These are phyloP conservation scores for Metschnikowia reukaufii DNA, from an alignment of 805 yeast species.

Conservation along the genomic window DNA sequence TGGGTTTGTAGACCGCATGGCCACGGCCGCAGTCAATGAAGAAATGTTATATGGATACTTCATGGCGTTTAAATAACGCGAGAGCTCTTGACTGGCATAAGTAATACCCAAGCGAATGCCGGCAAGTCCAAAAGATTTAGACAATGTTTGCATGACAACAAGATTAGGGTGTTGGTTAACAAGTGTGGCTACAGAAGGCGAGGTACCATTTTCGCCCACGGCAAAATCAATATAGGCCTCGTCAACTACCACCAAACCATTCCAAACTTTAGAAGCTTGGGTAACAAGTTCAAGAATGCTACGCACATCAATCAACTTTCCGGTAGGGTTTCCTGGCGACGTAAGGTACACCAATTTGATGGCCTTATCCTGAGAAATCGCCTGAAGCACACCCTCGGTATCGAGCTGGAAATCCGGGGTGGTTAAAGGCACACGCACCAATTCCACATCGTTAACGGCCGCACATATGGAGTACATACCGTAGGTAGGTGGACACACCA, in stretches of 20 bases:
- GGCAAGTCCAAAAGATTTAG: constrained; percentile 95
- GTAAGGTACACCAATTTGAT: constrained; percentile 83
- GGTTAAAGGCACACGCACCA: constrained; percentile 68
- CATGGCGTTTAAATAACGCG: constrained; percentile 76
- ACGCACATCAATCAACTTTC: constrained; percentile 51
- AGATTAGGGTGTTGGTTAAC: constrained; percentile 82
- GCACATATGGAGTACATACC: constrained; percentile 97
- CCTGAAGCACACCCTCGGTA: constrained; percentile 51
- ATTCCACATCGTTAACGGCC: constrained; percentile 79
- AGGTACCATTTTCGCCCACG: constrained; percentile 17
- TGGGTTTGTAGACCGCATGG: constrained; percentile 64
- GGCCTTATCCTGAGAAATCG: constrained; percentile 52
- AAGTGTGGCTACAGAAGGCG: constrained; percentile 71
- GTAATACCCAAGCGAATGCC: constrained; percentile 90
- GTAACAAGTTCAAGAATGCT: constrained; percentile 41
- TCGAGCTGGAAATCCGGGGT: constrained; percentile 56
- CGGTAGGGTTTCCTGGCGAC: constrained; percentile 98
- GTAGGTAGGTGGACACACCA: constrained; percentile 93
- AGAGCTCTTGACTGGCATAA: constrained; percentile 58
- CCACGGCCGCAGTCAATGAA: constrained; percentile 72
- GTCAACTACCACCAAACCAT: constrained; percentile 82
- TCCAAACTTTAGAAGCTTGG: constrained; percentile 52
- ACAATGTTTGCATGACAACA: constrained; percentile 86
- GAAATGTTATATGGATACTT: constrained; percentile 96
- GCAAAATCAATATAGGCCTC: constrained; percentile 93